phyloP scores from a whole-genome alignment of 1,284 basidiomycete genomes.

The Porogramme epimiltina region DNA sequence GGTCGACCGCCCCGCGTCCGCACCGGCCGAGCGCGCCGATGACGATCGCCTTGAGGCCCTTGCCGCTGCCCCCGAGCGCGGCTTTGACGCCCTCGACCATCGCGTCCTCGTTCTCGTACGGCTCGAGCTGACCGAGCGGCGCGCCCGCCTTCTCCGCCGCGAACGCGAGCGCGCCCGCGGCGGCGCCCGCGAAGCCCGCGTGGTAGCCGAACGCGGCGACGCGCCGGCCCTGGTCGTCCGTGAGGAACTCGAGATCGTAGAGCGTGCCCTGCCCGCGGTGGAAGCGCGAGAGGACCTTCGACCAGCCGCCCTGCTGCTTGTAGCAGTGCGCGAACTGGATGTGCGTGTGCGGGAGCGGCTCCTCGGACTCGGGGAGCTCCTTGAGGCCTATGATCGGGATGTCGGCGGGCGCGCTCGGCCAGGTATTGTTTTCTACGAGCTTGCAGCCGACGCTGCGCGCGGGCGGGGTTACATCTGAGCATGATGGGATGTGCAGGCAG shows the following conservation, averaged over 20 bases:
- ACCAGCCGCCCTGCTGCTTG: constrained; percentile 96
- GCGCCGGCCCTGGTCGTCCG: constrained; percentile 81
- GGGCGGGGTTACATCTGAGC: neutral
- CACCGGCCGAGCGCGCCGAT: constrained; percentile 97
- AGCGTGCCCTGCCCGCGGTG: constrained; percentile 84
- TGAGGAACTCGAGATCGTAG: constrained; percentile 97
- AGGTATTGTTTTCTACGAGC: constrained; percentile 88
- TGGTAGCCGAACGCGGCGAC: constrained; percentile 99
- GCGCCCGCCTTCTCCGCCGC: constrained; percentile 69
- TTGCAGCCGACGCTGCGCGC: constrained; percentile 80
- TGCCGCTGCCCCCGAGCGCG: constrained; percentile 70
- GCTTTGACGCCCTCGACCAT: constrained; percentile 79
- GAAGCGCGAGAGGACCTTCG: constrained; percentile 87
- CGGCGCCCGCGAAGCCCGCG: constrained; percentile 97
- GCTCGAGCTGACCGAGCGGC: constrained; percentile 70
- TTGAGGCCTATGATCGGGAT: constrained; percentile 95
- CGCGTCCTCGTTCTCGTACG: constrained; percentile 80
- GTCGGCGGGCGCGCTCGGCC: constrained; percentile 78
- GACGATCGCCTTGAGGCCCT: constrained; percentile 87
- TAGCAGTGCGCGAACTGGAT: constrained; percentile 99
- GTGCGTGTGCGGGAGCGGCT: constrained; percentile 90
- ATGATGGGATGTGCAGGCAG: constrained; percentile 5
- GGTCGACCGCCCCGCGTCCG: constrained; percentile 94
- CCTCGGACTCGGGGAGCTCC: constrained; percentile 84
- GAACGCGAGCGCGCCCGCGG: constrained; percentile 86